Percentiles rank a stretch among this genome's conserved stretches.
Evolutionary conservation across 2,329 filamentous ascomycete genomes (phyloP).

Genomic region (Epichloe elymi): DNA sequence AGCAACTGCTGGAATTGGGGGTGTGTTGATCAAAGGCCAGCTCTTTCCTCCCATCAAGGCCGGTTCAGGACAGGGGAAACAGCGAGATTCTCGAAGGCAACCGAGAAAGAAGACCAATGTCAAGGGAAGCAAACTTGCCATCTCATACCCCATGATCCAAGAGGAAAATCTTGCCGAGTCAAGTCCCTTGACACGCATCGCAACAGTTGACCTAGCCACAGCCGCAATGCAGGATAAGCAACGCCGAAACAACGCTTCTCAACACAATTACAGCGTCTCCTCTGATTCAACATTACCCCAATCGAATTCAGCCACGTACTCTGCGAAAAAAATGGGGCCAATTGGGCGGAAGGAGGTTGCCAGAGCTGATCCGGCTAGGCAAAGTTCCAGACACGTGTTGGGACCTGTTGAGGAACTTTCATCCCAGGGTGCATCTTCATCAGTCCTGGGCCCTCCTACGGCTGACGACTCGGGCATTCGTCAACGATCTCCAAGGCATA

Average conservation of each 20-base stretch:
- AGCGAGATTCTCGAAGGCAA: slow-evolving; percentile 7
- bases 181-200: slow-evolving; percentile 31
- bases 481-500: slow-evolving; percentile 36
- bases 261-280: slow-evolving; percentile 14
- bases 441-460: slow-evolving; percentile 29
- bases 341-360: slow-evolving; percentile 26
- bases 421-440: slow-evolving; percentile 11
- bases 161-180: slow-evolving; percentile 15
- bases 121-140: slow-evolving; percentile 27
- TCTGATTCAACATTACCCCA: neutral
- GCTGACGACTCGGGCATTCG: slow-evolving; percentile 26
- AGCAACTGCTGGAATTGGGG: slow-evolving; percentile 24
- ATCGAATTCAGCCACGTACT: neutral
- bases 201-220: slow-evolving; percentile 36
- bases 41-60: slow-evolving; percentile 29
- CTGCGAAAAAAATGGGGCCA: slow-evolving; percentile 11
- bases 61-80: slow-evolving; percentile 13
- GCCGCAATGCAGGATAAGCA: slow-evolving; percentile 34
- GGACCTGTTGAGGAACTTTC: slow-evolving; percentile 3
- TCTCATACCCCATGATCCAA: slow-evolving; percentile 35
- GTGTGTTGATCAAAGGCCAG: slow-evolving; percentile 25
- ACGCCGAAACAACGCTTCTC: slow-evolving; percentile 21
- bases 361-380: neutral
- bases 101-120: slow-evolving; percentile 14
- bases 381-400: neutral